Evolutionary conservation across 2,329 filamentous ascomycete genomes (phyloP), one percentile per base, ranked within the genome.

Genomic region (Nectriaceae sp.): DNA sequence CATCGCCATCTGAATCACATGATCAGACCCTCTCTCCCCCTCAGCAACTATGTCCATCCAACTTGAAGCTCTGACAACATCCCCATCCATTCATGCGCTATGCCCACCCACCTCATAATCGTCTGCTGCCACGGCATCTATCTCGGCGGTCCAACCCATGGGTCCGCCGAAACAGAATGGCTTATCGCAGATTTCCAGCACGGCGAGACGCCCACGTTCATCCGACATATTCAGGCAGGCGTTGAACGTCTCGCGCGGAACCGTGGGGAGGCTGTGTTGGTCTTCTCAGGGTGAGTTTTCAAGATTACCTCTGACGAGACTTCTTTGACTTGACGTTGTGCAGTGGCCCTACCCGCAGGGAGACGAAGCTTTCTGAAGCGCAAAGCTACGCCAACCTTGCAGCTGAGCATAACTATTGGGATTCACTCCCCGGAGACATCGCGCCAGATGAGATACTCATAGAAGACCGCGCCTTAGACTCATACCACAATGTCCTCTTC

Each of bases 111-210:
- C 55, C 77, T 95, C 11, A 82, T 95, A 43, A 72, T 95, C 40
- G 87, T 95, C 42, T 94, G 90, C 73, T 92, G 90, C 66, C 90
- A 96, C 70, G 88, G 84, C 21, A 89, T 93, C 49, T 95, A 88
- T 77, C 70, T 76, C 13, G 84, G 84, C 21, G 83, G 84, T 0
- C 72, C 76, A 2, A 68, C 70, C 2, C 67, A 69, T 2, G 84
- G 84, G 26, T 53, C 64, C 18, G 70, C 79, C 50, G 83, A 87
- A 62, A 53, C 70, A 5, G 83, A 88, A 64, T 89, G 86, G 85
- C 75, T 90, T 22, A 85, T 96, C 15, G 85, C 89, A 44, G 74
- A 78, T 24, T 96, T 94, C 62, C 91, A 96, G 65, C 75, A 71
- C 18, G 86, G 87, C 48, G 90, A 96, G 68, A 89, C 88, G 3